These are phyloP conservation scores for Mortierella sp. DNA, from an alignment of 371 early-diverging fungal genomes.

Conservation along the genomic window DNA sequence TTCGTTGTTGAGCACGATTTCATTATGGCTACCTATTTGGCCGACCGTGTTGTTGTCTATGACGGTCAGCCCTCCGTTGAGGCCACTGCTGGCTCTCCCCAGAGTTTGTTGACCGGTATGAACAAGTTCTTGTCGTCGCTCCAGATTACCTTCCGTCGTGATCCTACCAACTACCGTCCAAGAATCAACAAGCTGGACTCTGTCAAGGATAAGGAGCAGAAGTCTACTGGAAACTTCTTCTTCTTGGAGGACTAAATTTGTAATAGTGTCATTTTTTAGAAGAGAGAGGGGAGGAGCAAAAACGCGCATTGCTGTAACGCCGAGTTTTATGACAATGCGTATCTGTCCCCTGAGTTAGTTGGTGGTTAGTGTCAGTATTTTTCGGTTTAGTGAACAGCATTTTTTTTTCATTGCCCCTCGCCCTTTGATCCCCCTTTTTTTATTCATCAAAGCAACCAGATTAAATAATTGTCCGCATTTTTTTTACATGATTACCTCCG, in stretches of 20 bases:
- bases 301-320: background rate
- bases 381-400: conserved; percentile 9
- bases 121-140: conserved; percentile 93
- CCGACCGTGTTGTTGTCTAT: conserved; percentile 99
- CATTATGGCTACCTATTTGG: conserved; percentile 99
- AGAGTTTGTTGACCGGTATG: conserved; percentile 97
- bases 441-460: background rate
- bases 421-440: background rate
- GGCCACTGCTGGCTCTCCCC: conserved; percentile 91
- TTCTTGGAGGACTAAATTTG: conserved; percentile 82
- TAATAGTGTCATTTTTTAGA: background rate
- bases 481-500: background rate
- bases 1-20: conserved; percentile 99
- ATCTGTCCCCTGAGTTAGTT: background rate
- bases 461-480: too few species aligned
- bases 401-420: background rate
- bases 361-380: background rate
- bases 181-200: conserved; percentile 99
- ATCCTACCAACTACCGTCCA: conserved; percentile 99
- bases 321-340: background rate
- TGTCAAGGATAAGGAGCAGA: conserved; percentile 99
- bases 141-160: conserved; percentile 99
- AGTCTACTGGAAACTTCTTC: conserved; percentile 94
- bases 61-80: conserved; percentile 95
- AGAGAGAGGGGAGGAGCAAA: conserved; percentile 2